Conservation (phyloP, 2,329 filamentous ascomycete species). For the Cadophora sp. region DNA sequence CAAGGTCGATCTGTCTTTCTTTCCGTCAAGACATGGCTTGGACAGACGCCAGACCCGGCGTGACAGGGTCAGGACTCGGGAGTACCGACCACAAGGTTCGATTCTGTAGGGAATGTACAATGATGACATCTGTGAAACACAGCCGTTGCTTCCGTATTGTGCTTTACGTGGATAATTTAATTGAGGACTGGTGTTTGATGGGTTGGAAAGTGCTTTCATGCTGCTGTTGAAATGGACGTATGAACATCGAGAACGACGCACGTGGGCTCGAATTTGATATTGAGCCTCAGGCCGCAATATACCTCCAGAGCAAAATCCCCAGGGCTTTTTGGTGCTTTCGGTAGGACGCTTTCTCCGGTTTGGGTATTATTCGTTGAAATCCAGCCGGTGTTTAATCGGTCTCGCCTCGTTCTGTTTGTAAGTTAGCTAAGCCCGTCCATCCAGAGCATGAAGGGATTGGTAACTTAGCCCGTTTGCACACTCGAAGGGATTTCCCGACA, state of each 20-base stretch:
- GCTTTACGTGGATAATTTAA: neutral
- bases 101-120: neutral
- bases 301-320: neutral
- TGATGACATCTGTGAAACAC: neutral
- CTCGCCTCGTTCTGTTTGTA: neutral
- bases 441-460: too few species aligned
- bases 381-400: neutral
- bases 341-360: neutral
- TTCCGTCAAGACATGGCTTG: neutral
- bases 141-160: neutral
- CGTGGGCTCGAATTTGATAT: conserved; percentile 3
- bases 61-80: neutral
- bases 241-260: conserved; percentile 5
- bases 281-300: neutral
- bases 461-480: too few species aligned
- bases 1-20: conserved; percentile 14
- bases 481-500: too few species aligned
- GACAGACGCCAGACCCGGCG: neutral
- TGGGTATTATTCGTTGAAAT: neutral
- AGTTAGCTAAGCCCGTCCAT: neutral
- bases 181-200: neutral
- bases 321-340: neutral
- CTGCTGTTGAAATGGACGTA: conserved; percentile 7
- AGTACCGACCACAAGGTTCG: neutral
- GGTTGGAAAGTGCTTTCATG: neutral